Evolutionary conservation across 2,329 filamentous ascomycete species (phyloP).

Genomic region (Penicillium brevicompactum): DNA sequence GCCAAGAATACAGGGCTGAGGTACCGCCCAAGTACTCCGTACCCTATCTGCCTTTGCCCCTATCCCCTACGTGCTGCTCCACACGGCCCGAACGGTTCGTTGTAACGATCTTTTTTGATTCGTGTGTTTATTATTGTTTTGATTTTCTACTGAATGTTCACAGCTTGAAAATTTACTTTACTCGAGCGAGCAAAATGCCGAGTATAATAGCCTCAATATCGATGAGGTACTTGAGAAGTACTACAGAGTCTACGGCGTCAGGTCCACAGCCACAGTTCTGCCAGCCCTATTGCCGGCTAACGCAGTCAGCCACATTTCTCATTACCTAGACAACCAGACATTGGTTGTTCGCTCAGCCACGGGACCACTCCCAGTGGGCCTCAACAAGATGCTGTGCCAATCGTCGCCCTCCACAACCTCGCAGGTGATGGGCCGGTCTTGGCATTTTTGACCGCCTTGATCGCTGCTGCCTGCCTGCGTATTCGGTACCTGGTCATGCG

Average conservation of each 20-base stretch:
- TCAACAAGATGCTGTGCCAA: background rate
- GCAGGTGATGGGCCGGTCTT: background rate
- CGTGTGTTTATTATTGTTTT: background rate
- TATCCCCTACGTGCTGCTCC: slow-evolving; percentile 6
- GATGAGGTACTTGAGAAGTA: background rate
- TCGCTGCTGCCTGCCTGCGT: slow-evolving; percentile 24
- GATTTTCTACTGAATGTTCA: background rate
- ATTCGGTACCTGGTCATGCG: background rate
- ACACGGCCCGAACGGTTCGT: background rate
- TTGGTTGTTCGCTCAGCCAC: slow-evolving; percentile 17
- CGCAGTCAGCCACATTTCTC: slow-evolving; percentile 19
- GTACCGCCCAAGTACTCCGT: slow-evolving; percentile 11
- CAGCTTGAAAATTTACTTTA: no score
- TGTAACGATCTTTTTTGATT: background rate
- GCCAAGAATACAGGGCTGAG: slow-evolving; percentile 10
- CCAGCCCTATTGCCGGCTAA: slow-evolving; percentile 20
- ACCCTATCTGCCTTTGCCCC: slow-evolving; percentile 5
- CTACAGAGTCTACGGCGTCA: background rate
- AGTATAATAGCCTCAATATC: background rate
- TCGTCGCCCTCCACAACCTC: background rate
- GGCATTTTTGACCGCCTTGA: slow-evolving; percentile 19
- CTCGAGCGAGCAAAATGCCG: no score
- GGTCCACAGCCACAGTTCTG: slow-evolving; percentile 12
- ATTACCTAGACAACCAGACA: background rate
- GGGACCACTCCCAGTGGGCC: slow-evolving; percentile 5